Base-by-base conservation (phyloP, 2,329 filamentous ascomycete species). In the Phialocephala subalpina region DNA sequence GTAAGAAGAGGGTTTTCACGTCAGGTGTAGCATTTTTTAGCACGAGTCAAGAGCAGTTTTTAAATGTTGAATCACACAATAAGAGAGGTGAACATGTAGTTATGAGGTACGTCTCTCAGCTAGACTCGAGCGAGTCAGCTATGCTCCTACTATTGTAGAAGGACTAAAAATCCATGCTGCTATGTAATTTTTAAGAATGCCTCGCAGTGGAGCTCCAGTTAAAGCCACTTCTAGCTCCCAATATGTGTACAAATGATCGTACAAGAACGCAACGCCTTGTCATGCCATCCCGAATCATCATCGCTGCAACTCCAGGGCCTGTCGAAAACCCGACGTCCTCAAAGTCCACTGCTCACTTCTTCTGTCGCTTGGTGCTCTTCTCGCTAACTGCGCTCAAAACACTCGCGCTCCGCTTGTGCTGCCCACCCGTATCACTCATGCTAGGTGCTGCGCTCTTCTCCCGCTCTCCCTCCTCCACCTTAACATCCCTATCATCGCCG, bases 381-480 rank as follows among this genome's bases (percentile, higher is more conserved):
- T 93, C 90, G 76, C 91, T 93, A 6, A 81, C 81, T 18, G 83
- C 82, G 77, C 92, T 95, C 61, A 97, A 77, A 36, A 94, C 92
- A 77, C 93, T 97, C 1, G 92, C 92, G 76, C 93, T 96, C 66
- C 93, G 86, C 81, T 97, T 97, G 69, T 91, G 90, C 64, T 91
- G 90, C 64, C 79, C 88, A 74, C 90, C 93, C 55, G 94, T 78
- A 40, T 92, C 38, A 18, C n/a, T 33, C 14, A 35, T 22, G 16
- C 45, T 91, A 76, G 92, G 58, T 3, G 64, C 70, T 6, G 68
- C 73, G 62, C 79, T 78, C 53, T 78, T 70, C 38, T 72, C 72
- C 25, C 66, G 71, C 45, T 55, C 65, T 18, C 33, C 67, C 69
- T 76, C 80, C 52, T 78, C 79, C 20, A 82, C 85, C 69, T 93